phyloP scores from a whole-genome alignment of 2,329 filamentous ascomycete species.

The Lithohypha guttulata region DNA sequence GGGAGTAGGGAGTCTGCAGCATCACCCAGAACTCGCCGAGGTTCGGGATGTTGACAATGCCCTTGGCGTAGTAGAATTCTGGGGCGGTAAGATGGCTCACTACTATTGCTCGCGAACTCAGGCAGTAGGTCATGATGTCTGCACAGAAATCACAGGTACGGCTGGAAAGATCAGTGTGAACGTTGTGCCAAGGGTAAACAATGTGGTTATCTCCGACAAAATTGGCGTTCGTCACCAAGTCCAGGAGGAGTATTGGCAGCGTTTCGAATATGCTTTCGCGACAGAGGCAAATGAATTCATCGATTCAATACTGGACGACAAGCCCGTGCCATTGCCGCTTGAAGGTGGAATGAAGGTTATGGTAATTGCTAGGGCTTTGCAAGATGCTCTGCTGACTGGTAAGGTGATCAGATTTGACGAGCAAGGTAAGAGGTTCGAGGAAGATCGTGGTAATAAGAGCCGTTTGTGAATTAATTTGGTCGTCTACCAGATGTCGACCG shows the following conservation, averaged over 20 bases:
- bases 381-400: slow-evolving; percentile 18
- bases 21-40: slow-evolving; percentile 25
- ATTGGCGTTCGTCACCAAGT: slow-evolving; percentile 29
- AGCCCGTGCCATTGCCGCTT: slow-evolving; percentile 27
- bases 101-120: slow-evolving; percentile 28
- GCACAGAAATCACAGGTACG: slow-evolving; percentile 26
- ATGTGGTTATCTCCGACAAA: slow-evolving; percentile 27
- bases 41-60: slow-evolving; percentile 29
- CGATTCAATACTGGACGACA: slow-evolving; percentile 28
- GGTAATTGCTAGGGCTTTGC: slow-evolving; percentile 27
- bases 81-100: slow-evolving; percentile 28
- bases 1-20: slow-evolving; percentile 25
- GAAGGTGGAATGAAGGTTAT: slow-evolving; percentile 27
- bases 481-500: too few species aligned
- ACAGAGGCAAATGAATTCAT: slow-evolving; percentile 33
- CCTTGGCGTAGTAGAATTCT: slow-evolving; percentile 29
- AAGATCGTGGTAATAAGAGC: too few species aligned
- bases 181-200: slow-evolving; percentile 20
- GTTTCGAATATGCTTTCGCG: slow-evolving; percentile 32
- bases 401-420: slow-evolving; percentile 18
- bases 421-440: slow-evolving; percentile 27
- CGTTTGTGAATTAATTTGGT: too few species aligned
- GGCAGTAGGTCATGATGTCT: slow-evolving; percentile 28
- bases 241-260: slow-evolving; percentile 30
- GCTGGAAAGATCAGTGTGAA: slow-evolving; percentile 27